Evolutionary conservation across 2,329 filamentous ascomycete genomes (phyloP).

Genomic region (Penicillium sp.): DNA sequence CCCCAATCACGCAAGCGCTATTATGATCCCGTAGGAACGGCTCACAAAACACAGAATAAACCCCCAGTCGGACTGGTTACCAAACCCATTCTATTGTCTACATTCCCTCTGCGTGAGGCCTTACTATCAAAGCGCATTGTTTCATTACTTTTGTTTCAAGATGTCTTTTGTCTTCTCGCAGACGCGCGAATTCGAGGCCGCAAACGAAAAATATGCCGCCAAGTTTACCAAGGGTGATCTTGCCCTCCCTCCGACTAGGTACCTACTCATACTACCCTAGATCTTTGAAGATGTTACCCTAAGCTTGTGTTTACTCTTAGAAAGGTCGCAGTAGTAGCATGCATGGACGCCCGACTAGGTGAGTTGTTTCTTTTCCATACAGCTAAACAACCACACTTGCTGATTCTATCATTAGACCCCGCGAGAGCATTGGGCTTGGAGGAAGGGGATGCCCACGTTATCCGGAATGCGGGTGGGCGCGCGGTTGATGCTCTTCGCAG

Average conservation of each 20-base stretch:
- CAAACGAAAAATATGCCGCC: constrained; percentile 62
- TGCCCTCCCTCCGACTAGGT: constrained; percentile 68
- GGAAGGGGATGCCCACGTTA: constrained; percentile 78
- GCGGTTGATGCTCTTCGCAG: constrained; percentile 73
- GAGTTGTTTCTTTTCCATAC: background rate
- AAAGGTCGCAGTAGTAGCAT: constrained; percentile 62
- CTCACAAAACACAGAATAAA: background rate
- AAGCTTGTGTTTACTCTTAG: background rate
- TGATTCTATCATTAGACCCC: constrained; percentile 56
- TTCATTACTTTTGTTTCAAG: background rate
- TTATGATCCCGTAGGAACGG: background rate
- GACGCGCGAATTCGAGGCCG: constrained; percentile 57
- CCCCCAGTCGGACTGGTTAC: background rate
- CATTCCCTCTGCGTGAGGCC: background rate
- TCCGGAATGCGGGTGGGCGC: constrained; percentile 73
- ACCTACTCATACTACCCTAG: constrained; percentile 20
- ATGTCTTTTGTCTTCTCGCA: background rate
- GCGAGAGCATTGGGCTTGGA: constrained; percentile 70
- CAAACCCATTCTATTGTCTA: background rate
- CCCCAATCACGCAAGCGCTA: background rate
- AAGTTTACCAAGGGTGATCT: constrained; percentile 70
- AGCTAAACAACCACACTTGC: background rate
- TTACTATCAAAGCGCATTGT: background rate
- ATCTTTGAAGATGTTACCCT: no score
- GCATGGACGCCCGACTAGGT: constrained; percentile 74